A percentile compares a stretch with the other conserved stretches of the same genome.
Evolutionary conservation across 345 rosid genomes (phyloP).

Genomic region (Lepidium africanum): DNA sequence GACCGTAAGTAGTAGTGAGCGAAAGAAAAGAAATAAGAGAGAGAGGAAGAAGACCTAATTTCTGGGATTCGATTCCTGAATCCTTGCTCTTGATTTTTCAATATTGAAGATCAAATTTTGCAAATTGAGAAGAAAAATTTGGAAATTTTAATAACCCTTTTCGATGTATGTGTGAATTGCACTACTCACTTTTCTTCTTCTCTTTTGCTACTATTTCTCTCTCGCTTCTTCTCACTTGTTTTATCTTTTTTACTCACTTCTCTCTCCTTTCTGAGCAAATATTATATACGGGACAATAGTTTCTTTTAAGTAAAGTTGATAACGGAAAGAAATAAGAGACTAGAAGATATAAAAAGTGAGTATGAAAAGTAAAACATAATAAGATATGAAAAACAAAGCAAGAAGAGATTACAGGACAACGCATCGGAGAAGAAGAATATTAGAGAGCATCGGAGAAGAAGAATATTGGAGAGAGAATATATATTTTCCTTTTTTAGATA

Average conservation of each 20-base stretch:
- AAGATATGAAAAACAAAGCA: too few relatives aligned
- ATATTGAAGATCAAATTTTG: too few relatives aligned
- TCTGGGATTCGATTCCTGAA: slow-evolving; percentile 21
- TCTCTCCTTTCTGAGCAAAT: not conserved
- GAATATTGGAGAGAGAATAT: too few relatives aligned
- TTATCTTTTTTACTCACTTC: not conserved
- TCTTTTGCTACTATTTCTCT: not conserved
- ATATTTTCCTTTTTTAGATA: too few relatives aligned
- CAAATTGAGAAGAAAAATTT: too few relatives aligned
- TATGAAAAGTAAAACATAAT: too few relatives aligned
- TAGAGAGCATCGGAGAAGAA: too few relatives aligned
- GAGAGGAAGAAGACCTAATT: slow-evolving; percentile 9
- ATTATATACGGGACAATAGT: not conserved
- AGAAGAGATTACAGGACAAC: too few relatives aligned
- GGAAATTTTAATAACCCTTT: not conserved
- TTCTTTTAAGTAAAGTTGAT: slow-evolving; percentile 10
- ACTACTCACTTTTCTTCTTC: slow-evolving; percentile 1
- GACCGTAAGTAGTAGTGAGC: not conserved
- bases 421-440: too few relatives aligned
- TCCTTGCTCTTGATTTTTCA: not conserved
- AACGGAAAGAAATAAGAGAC: too few relatives aligned
- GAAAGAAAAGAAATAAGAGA: not conserved
- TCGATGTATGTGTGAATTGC: slow-evolving; percentile 2
- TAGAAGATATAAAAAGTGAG: too few relatives aligned
- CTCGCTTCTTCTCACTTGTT: not conserved